Evolutionary conservation across 2,329 filamentous ascomycete genomes (phyloP), one percentile per base, ranked within the genome.

Genomic region (Lasiodiplodia sp.): DNA sequence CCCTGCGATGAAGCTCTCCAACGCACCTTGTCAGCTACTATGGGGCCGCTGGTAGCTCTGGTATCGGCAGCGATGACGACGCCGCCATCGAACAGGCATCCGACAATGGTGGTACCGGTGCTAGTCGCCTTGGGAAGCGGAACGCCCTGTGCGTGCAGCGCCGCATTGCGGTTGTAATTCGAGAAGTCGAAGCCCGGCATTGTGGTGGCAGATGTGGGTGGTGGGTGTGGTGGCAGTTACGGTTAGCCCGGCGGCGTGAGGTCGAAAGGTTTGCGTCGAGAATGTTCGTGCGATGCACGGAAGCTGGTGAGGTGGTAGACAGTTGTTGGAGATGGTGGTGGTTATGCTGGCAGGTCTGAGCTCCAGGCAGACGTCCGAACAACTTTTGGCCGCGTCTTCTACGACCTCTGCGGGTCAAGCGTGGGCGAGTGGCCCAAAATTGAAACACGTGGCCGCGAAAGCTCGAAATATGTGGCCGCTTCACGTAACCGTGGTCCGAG

Each of bases 101-200:
- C 96, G 64, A 99, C 96, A 83, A 99, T 99, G 72, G 96, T 99
- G 70, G 96, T 99, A 85, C 96, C 96, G 70, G 96, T 99, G 84
- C 94, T 97, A 70, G 96, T 99, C 71, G 96, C 96, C 85, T 97
- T 98, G 76, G 96, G 96, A 70, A 98, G 86, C 71, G 96, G 96
- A 65, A 98, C 91, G 75, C 96, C 96, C 82, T 91, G 90, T 76
- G 95, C 93, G 82, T 98, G 95, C 75, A 99, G 89, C 72, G 95
- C 95, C 80, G 92, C 89, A 89, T 99, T 99, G 86, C 96, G 93
- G 88, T 97, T 97, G 89, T 98, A 96, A 88, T 99, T 99, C 82
- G 94, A 96, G 88, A 99, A 99, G 86, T 98, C 94, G 88, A 97
- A 97, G 85, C 94, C 94, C 77, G 92, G 91, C 96, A 99, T 99